These are phyloP conservation scores for Wickerhamiella alocasiicola DNA, from an alignment of 805 yeast genomes.

Conservation along the genomic window DNA sequence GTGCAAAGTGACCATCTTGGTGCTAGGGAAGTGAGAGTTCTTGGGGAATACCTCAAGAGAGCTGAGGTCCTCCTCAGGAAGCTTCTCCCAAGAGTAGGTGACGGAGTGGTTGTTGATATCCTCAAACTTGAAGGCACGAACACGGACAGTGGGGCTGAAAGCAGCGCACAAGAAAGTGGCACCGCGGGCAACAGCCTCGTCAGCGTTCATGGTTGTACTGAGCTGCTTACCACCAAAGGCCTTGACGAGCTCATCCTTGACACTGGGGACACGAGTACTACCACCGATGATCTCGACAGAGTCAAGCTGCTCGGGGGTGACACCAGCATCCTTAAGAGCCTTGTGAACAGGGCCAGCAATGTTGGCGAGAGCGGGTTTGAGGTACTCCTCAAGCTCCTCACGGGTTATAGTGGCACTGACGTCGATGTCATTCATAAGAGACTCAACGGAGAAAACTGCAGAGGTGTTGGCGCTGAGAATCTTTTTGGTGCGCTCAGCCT, in stretches of 20 bases:
- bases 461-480: conserved; percentile 88
- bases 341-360: conserved; percentile 63
- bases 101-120: conserved; percentile 87
- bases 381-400: conserved; percentile 84
- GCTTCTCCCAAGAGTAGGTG: conserved; percentile 89
- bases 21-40: conserved; percentile 86
- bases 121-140: conserved; percentile 96
- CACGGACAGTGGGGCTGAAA: conserved; percentile 97
- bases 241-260: conserved; percentile 69
- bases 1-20: conserved; percentile 88
- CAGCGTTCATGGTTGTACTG: conserved; percentile 94
- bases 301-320: conserved; percentile 64
- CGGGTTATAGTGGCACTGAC: conserved; percentile 80
- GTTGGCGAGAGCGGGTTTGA: conserved; percentile 68
- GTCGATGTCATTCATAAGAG: conserved; percentile 94
- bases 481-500: conserved; percentile 90
- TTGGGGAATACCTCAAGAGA: conserved; percentile 94
- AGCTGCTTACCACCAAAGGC: conserved; percentile 74
- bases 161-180: conserved; percentile 98
- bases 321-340: conserved; percentile 71
- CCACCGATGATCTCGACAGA: conserved; percentile 96
- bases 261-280: conserved; percentile 90
- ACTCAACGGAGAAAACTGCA: conserved; percentile 92
- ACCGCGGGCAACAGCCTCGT: conserved; percentile 98
- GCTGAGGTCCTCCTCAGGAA: conserved; percentile 77